phyloP scores from a whole-genome alignment of 345 rosid species.

The Physaria fendleri region DNA sequence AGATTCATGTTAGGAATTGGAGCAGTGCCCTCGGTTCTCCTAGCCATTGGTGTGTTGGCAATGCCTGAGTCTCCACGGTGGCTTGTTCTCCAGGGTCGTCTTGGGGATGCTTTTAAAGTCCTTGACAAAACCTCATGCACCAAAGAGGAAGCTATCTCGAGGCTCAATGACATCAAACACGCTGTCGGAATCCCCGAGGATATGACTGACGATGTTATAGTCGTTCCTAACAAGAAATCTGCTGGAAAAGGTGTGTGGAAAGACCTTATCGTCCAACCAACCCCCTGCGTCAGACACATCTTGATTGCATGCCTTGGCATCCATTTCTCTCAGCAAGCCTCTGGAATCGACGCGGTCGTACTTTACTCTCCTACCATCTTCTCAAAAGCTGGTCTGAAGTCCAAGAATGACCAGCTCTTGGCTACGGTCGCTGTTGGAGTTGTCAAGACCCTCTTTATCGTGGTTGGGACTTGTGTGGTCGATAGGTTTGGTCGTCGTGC shows the following conservation, averaged over 20 bases:
- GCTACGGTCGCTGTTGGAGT: conserved; percentile 53
- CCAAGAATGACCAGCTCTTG: conserved; percentile 40
- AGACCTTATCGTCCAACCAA: conserved; percentile 46
- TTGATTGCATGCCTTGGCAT: conserved; percentile 54
- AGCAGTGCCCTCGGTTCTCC: conserved; percentile 40
- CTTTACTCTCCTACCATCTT: conserved; percentile 57
- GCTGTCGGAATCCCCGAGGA: conserved; percentile 31
- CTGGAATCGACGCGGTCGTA: conserved; percentile 65
- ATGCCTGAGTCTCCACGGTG: conserved; percentile 83
- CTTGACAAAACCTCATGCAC: conserved; percentile 41
- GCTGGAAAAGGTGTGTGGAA: conserved; percentile 51
- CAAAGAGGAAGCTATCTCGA: conserved; percentile 40
- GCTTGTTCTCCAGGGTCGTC: conserved; percentile 52
- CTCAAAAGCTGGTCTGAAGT: conserved; percentile 46
- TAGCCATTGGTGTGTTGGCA: conserved; percentile 45
- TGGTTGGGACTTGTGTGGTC: conserved; percentile 45
- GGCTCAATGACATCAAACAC: conserved; percentile 42
- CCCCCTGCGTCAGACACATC: conserved; percentile 44
- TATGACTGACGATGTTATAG: conserved; percentile 35
- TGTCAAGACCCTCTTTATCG: conserved; percentile 40
- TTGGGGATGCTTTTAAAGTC: conserved; percentile 47
- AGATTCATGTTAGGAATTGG: conserved; percentile 66
- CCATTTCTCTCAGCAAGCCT: conserved; percentile 68
- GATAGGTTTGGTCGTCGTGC: conserved; percentile 65
- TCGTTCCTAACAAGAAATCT: conserved; percentile 5